These are phyloP conservation scores for Incumbomyces lentus DNA, from an alignment of 2,329 filamentous ascomycete species.

Conservation along the genomic window DNA sequence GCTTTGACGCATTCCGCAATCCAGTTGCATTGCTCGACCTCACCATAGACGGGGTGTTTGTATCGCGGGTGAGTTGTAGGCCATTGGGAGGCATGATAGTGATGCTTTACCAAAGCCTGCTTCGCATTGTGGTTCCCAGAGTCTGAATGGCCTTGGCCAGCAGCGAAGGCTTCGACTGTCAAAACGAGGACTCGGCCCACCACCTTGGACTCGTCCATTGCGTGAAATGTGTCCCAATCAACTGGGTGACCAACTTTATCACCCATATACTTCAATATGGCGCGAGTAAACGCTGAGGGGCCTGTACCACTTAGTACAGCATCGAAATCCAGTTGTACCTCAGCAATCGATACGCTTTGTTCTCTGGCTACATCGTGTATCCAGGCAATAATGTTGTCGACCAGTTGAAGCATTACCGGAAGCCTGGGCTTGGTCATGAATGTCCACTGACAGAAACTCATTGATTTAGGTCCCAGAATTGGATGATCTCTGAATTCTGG, in stretches of 20 bases:
- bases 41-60: conserved; percentile 58
- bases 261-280: conserved; percentile 56
- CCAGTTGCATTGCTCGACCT: conserved; percentile 65
- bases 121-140: conserved; percentile 59
- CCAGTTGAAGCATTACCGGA: conserved; percentile 57
- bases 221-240: conserved; percentile 56
- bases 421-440: conserved; percentile 59
- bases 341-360: conserved; percentile 48
- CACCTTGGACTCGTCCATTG: conserved; percentile 54
- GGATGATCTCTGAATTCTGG: conserved; percentile 54
- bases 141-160: conserved; percentile 62
- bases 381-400: conserved; percentile 60
- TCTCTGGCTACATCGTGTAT: conserved; percentile 48
- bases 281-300: conserved; percentile 58
- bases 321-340: conserved; percentile 59
- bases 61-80: conserved; percentile 55
- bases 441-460: conserved; percentile 66
- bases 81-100: conserved; percentile 67
- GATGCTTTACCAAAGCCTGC: conserved; percentile 59
- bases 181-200: conserved; percentile 56
- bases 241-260: conserved; percentile 36
- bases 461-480: conserved; percentile 57
- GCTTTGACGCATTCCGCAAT: conserved; percentile 50
- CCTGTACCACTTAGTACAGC: conserved; percentile 65
- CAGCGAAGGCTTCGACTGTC: conserved; percentile 62